Evolutionary conservation across 2,329 filamentous ascomycete genomes (phyloP).

Genomic region (Aureobasidium sp.): DNA sequence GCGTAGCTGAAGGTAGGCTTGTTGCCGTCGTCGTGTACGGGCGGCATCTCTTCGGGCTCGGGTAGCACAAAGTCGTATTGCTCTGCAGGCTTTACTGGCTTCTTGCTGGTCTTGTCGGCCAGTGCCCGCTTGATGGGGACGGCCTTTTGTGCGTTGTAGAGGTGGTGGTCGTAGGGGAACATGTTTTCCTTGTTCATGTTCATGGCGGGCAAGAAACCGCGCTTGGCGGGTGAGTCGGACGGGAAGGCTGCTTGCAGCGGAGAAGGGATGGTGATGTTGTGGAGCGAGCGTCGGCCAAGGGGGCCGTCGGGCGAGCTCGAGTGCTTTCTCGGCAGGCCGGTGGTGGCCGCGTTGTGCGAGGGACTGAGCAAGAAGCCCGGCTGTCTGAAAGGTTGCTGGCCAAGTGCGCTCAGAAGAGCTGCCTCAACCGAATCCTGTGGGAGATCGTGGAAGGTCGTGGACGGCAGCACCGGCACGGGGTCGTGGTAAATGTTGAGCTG

Average conservation of each 20-base stretch:
- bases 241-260: constrained; percentile 48
- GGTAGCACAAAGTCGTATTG: constrained; percentile 50
- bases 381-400: constrained; percentile 39
- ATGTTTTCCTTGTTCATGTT: constrained; percentile 49
- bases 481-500: constrained; percentile 55
- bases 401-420: constrained; percentile 43
- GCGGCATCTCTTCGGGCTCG: constrained; percentile 70
- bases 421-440: constrained; percentile 37
- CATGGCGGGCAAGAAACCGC: constrained; percentile 42
- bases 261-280: constrained; percentile 60
- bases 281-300: constrained; percentile 50
- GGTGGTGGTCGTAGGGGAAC: constrained; percentile 33
- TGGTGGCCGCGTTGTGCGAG: constrained; percentile 44
- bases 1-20: constrained; percentile 94
- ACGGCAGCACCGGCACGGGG: constrained; percentile 32
- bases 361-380: constrained; percentile 62
- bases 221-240: constrained; percentile 66
- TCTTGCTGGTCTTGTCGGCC: constrained; percentile 71
- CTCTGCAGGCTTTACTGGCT: constrained; percentile 53
- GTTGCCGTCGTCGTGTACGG: constrained; percentile 73
- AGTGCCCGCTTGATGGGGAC: constrained; percentile 50
- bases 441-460: constrained; percentile 30
- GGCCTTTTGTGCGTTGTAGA: constrained; percentile 24
- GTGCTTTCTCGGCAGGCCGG: constrained; percentile 64
- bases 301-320: constrained; percentile 55